Conservation (phyloP, 805 yeast species). For the Ogataea methylovora region DNA sequence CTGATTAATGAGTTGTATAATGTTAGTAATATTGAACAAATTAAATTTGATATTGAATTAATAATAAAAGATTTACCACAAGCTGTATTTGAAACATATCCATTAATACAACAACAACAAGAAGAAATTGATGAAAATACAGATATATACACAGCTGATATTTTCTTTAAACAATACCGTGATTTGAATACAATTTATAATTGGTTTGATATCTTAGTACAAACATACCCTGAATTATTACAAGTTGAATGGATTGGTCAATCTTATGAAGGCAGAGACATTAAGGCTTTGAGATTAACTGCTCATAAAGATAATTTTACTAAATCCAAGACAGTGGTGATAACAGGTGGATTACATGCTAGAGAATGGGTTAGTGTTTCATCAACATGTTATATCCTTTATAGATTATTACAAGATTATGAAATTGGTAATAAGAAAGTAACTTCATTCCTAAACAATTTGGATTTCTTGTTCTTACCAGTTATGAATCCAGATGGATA, state of each 20-base stretch:
- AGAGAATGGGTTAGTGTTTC: conserved; percentile 84
- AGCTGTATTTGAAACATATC: conserved; percentile 47
- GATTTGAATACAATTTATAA: conserved; percentile 60
- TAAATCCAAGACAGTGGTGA: conserved; percentile 52
- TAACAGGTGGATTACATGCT: conserved; percentile 84
- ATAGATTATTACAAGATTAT: conserved; percentile 39
- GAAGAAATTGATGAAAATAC: background rate
- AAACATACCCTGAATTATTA: conserved; percentile 60
- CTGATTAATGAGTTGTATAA: conserved; percentile 8
- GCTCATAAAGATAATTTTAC: conserved; percentile 32
- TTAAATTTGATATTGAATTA: conserved; percentile 25
- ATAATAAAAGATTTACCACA: conserved; percentile 53
- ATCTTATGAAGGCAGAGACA: conserved; percentile 67
- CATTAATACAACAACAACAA: conserved; percentile 15
- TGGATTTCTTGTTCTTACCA: conserved; percentile 75
- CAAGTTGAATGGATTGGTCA: conserved; percentile 61
- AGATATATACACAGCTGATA: conserved; percentile 25
- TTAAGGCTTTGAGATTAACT: conserved; percentile 59
- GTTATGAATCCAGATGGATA: conserved; percentile 91
- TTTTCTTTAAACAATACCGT: conserved; percentile 66
- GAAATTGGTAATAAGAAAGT: conserved; percentile 33
- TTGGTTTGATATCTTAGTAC: conserved; percentile 59
- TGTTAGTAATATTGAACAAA: background rate
- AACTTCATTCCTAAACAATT: conserved; percentile 39
- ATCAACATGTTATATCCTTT: conserved; percentile 52